Conservation (phyloP, 352 stramenopile species). For the Phytophthora citricola region DNA sequence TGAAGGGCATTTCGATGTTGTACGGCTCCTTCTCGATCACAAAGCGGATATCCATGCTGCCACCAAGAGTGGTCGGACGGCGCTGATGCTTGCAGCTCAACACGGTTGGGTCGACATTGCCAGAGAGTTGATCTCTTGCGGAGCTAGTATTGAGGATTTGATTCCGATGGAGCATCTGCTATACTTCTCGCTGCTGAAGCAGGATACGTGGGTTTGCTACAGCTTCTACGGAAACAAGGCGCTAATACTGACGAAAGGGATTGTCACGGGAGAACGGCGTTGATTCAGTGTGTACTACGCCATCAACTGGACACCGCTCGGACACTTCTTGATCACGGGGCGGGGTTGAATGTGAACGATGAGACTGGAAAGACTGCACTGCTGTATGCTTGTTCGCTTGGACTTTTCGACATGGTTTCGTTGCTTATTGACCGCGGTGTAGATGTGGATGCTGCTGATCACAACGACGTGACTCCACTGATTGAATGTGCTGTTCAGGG, state of each 20-base stretch:
- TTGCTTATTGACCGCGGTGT: slow-evolving; percentile 2
- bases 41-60: slow-evolving; percentile 1
- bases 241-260: not conserved
- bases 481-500: not conserved
- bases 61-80: not conserved
- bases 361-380: not conserved
- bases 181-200: slow-evolving; percentile 4
- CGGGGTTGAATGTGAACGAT: not conserved
- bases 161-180: not conserved
- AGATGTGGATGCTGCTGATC: not conserved
- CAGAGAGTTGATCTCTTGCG: not conserved
- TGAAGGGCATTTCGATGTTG: not conserved
- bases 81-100: not conserved
- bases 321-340: not conserved
- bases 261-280: not conserved
- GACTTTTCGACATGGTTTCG: not conserved
- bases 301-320: not conserved
- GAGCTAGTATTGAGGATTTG: not conserved
- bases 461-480: not conserved
- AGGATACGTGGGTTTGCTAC: not conserved
- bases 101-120: not conserved
- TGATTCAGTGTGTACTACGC: not conserved
- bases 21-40: not conserved
- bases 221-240: not conserved
- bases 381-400: not conserved